Conservation (phyloP, 441 rosid genomes). For the Arabidopsis hybrid region DNA sequence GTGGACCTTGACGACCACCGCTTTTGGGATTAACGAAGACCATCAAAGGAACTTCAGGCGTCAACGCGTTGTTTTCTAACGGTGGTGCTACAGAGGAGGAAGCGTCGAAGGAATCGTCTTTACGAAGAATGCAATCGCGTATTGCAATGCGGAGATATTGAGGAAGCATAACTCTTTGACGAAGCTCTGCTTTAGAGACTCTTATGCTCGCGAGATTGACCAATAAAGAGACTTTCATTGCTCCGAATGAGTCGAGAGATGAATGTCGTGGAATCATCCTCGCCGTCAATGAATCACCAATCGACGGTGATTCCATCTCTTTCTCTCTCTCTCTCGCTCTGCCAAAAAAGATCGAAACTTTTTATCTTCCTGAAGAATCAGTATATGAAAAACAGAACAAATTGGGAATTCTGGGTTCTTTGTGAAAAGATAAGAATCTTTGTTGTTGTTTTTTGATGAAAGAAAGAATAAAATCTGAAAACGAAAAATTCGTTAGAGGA, state of each 20-base stretch:
- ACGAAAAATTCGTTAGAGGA: constrained; percentile 2
- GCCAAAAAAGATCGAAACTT: constrained; percentile 2
- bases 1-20: constrained; percentile 81
- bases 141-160: constrained; percentile 74
- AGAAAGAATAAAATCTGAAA: background rate
- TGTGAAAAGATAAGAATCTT: constrained; percentile 12
- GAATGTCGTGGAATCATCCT: constrained; percentile 61
- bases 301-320: constrained; percentile 57
- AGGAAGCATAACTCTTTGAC: constrained; percentile 64
- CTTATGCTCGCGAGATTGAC: constrained; percentile 74
- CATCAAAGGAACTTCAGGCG: constrained; percentile 81
- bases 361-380: background rate
- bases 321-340: no score
- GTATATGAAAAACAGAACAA: background rate
- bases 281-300: constrained; percentile 51
- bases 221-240: constrained; percentile 66
- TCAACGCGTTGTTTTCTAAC: constrained; percentile 19
- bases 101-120: constrained; percentile 43
- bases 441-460: background rate
- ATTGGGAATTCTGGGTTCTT: constrained; percentile 7
- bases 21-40: constrained; percentile 77
- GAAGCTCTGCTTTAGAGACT: constrained; percentile 69
- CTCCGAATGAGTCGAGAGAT: constrained; percentile 68
- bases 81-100: constrained; percentile 40
- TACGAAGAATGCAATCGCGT: constrained; percentile 57